phyloP scores from a whole-genome alignment of 176 grass and related monocot genomes.

The Raddia guianensis region DNA sequence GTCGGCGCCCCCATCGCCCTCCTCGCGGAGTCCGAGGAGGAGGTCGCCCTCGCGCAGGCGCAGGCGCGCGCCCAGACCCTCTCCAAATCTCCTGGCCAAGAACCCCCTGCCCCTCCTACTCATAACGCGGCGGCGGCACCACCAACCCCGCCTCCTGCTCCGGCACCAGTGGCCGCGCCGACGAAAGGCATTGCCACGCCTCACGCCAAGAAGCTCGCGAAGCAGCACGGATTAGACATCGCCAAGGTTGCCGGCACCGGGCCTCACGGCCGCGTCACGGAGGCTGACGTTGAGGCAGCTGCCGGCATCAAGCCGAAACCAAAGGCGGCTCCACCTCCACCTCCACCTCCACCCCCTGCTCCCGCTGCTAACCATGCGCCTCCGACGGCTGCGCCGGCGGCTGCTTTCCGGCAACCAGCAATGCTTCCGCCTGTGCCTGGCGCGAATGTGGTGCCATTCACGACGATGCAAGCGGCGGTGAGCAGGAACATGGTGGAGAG shows the following conservation, averaged over 20 bases:
- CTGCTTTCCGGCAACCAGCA: background rate
- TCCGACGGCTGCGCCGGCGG: background rate
- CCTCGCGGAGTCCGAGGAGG: conserved; percentile 87
- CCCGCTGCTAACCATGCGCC: conserved; percentile 14
- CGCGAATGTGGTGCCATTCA: conserved; percentile 69
- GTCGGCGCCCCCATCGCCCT: conserved; percentile 88
- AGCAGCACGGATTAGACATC: conserved; percentile 73
- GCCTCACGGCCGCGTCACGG: conserved; percentile 65
- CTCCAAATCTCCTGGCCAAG: conserved; percentile 28
- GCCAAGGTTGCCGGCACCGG: conserved; percentile 56
- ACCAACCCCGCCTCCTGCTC: conserved; percentile 30
- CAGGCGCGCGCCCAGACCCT: conserved; percentile 61
- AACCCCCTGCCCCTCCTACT: conserved; percentile 32
- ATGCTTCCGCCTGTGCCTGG: conserved; percentile 54
- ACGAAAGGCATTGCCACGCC: conserved; percentile 63
- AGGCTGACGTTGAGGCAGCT: conserved; percentile 66
- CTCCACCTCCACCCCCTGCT: background rate
- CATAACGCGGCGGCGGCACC: conserved; percentile 2
- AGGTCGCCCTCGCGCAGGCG: conserved; percentile 59
- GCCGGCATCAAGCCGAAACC: conserved; percentile 68
- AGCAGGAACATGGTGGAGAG: conserved; percentile 96
- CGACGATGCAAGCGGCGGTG: conserved; percentile 77
- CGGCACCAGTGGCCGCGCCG: conserved; percentile 19
- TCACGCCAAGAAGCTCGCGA: conserved; percentile 84
- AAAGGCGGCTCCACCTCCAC: conserved; percentile 26